Percentiles rank a stretch among this genome's conserved stretches.
phyloP scores from a whole-genome alignment of 1,284 basidiomycete species.

The Nidula niveotomentosa region DNA sequence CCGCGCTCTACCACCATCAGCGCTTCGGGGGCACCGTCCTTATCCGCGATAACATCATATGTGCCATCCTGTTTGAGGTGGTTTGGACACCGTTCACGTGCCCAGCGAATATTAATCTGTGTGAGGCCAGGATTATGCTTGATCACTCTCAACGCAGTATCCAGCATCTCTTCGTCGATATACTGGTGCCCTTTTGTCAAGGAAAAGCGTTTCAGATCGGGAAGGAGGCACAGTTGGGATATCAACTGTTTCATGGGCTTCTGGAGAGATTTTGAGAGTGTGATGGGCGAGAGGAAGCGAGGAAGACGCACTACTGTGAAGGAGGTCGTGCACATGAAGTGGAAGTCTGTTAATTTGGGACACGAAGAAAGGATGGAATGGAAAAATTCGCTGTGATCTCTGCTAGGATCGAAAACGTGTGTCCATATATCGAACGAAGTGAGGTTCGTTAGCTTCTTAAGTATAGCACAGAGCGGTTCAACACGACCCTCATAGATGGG shows the following conservation, averaged over 20 bases:
- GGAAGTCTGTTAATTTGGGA: slow-evolving; percentile 27
- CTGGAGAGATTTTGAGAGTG: slow-evolving; percentile 12
- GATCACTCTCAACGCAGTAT: slow-evolving; percentile 34
- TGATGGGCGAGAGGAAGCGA: background rate
- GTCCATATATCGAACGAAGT: slow-evolving; percentile 43
- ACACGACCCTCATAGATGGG: slow-evolving; percentile 37
- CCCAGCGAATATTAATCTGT: slow-evolving; percentile 44
- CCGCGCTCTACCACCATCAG: too few species aligned
- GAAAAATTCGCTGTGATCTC: slow-evolving; percentile 32
- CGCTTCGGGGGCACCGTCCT: background rate
- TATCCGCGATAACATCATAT: slow-evolving; percentile 28
- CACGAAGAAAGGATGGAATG: slow-evolving; percentile 27
- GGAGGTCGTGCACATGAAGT: slow-evolving; percentile 46
- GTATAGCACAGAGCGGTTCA: slow-evolving; percentile 24
- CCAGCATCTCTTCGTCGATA: slow-evolving; percentile 40
- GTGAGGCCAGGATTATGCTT: slow-evolving; percentile 27
- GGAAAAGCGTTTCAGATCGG: slow-evolving; percentile 37
- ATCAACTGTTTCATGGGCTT: slow-evolving; percentile 37
- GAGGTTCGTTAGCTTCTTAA: slow-evolving; percentile 30
- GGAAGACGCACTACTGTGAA: slow-evolving; percentile 31
- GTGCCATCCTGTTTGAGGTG: slow-evolving; percentile 45
- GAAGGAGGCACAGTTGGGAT: slow-evolving; percentile 28
- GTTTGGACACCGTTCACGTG: slow-evolving; percentile 39
- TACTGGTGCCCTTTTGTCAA: slow-evolving; percentile 46
- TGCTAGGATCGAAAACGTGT: slow-evolving; percentile 30